Conservation (phyloP, 495 filamentous ascomycete species). For the Penicillium verhagenii region DNA sequence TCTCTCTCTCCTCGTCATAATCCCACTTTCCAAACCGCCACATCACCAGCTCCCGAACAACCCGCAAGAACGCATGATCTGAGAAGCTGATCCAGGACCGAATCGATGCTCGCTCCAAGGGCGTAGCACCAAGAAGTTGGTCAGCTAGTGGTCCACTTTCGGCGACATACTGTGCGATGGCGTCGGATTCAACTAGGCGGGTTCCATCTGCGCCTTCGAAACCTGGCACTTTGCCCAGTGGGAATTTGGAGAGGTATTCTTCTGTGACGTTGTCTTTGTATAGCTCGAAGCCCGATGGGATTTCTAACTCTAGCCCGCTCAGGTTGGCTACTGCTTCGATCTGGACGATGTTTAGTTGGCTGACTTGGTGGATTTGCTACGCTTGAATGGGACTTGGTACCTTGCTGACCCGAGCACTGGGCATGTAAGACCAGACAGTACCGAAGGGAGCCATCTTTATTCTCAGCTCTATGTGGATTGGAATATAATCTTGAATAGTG, state of each 20-base stretch:
- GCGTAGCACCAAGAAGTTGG: slow-evolving; percentile 50
- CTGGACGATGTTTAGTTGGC: slow-evolving; percentile 22
- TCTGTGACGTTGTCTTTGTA: slow-evolving; percentile 48
- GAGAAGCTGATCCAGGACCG: slow-evolving; percentile 50
- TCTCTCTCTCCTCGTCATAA: slow-evolving; percentile 38
- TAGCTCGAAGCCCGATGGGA: slow-evolving; percentile 41
- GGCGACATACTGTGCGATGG: slow-evolving; percentile 56
- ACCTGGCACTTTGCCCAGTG: slow-evolving; percentile 58
- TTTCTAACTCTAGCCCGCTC: slow-evolving; percentile 47
- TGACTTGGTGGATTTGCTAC: not conserved
- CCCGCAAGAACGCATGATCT: slow-evolving; percentile 20
- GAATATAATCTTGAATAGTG: not conserved
- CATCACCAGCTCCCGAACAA: slow-evolving; percentile 27
- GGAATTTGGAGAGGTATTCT: slow-evolving; percentile 60
- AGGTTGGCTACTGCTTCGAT: slow-evolving; percentile 51
- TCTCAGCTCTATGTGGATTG: not conserved
- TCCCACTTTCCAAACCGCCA: slow-evolving; percentile 28
- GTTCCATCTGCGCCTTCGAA: slow-evolving; percentile 54
- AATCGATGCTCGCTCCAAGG: slow-evolving; percentile 47
- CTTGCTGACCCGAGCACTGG: slow-evolving; percentile 50
- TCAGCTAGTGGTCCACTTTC: slow-evolving; percentile 48
- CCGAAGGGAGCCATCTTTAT: slow-evolving; percentile 54
- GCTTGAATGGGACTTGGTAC: slow-evolving; percentile 26
- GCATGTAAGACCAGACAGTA: slow-evolving; percentile 46
- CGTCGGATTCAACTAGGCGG: slow-evolving; percentile 50